phyloP scores from a whole-genome alignment of 768 basidiomycete species.

The Hygrophorus russula region DNA sequence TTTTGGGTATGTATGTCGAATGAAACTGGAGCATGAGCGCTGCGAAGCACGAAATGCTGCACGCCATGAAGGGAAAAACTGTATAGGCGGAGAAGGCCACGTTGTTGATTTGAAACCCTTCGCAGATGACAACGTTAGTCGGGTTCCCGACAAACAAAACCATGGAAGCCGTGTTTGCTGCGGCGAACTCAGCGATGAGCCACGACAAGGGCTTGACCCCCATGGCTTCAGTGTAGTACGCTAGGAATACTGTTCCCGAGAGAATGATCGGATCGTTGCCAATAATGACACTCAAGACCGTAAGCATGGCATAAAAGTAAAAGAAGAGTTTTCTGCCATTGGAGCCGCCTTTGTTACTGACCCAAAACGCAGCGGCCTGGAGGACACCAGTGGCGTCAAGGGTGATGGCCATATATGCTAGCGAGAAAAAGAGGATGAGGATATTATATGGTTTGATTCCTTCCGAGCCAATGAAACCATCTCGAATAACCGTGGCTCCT shows the following conservation, averaged over 20 bases:
- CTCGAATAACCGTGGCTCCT: constrained; percentile 14
- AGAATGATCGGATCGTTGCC: constrained; percentile 94
- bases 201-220: constrained; percentile 47
- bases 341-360: constrained; percentile 66
- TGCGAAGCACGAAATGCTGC: constrained; percentile 49
- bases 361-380: constrained; percentile 81
- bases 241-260: constrained; percentile 82
- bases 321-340: constrained; percentile 66
- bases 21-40: constrained; percentile 53
- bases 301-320: constrained; percentile 79
- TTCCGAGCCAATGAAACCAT: constrained; percentile 22
- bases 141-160: constrained; percentile 80
- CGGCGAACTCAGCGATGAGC: constrained; percentile 69
- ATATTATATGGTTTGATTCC: constrained; percentile 88
- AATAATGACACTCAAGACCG: constrained; percentile 63
- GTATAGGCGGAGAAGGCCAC: constrained; percentile 74
- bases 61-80: constrained; percentile 68
- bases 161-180: constrained; percentile 71
- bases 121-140: constrained; percentile 89
- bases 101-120: constrained; percentile 73
- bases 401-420: constrained; percentile 90
- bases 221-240: constrained; percentile 73
- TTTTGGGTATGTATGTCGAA: constrained; percentile 40
- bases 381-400: constrained; percentile 85
- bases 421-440: constrained; percentile 81